These are phyloP conservation scores for Aureobasidium sp. DNA, from an alignment of 2,329 filamentous ascomycete genomes.

Conservation along the genomic window DNA sequence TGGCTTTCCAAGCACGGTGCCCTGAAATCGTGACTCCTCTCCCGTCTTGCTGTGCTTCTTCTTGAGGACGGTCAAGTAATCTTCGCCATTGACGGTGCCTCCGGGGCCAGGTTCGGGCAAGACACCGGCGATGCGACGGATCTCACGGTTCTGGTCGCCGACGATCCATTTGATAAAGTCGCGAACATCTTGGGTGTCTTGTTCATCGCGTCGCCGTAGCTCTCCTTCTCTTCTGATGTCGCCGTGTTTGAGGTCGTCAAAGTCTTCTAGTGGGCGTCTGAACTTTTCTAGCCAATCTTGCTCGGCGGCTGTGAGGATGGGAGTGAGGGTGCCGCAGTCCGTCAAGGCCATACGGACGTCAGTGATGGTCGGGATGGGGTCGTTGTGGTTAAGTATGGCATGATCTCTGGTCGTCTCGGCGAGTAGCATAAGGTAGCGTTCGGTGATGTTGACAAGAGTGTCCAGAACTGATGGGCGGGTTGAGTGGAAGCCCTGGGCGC, in stretches of 20 bases:
- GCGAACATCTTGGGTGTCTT: conserved; percentile 71
- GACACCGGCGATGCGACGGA: conserved; percentile 71
- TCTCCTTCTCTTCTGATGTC: conserved; percentile 35
- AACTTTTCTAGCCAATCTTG: conserved; percentile 55
- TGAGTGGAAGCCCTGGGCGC: conserved; percentile 81
- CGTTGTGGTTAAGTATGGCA: conserved; percentile 62
- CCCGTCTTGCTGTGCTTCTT: conserved; percentile 88
- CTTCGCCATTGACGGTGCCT: conserved; percentile 44
- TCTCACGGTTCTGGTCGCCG: conserved; percentile 68
- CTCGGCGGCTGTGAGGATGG: conserved; percentile 59
- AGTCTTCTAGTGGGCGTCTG: conserved; percentile 38
- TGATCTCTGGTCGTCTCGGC: conserved; percentile 66
- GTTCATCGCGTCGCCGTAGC: conserved; percentile 46
- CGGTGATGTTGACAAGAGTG: conserved; percentile 77
- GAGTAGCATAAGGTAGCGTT: conserved; percentile 70
- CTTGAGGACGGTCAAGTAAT: conserved; percentile 58
- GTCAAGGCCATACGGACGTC: conserved; percentile 83
- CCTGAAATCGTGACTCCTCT: conserved; percentile 78
- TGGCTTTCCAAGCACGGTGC: conserved; percentile 71
- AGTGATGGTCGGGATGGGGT: conserved; percentile 57
- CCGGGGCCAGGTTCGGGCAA: conserved; percentile 40
- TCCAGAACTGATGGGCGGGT: conserved; percentile 78
- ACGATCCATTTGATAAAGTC: conserved; percentile 74
- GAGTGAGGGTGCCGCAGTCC: conserved; percentile 67
- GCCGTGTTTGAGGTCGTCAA: conserved; percentile 33